phyloP scores from a whole-genome alignment of 2,329 filamentous ascomycete species.

The Septoria linicola region DNA sequence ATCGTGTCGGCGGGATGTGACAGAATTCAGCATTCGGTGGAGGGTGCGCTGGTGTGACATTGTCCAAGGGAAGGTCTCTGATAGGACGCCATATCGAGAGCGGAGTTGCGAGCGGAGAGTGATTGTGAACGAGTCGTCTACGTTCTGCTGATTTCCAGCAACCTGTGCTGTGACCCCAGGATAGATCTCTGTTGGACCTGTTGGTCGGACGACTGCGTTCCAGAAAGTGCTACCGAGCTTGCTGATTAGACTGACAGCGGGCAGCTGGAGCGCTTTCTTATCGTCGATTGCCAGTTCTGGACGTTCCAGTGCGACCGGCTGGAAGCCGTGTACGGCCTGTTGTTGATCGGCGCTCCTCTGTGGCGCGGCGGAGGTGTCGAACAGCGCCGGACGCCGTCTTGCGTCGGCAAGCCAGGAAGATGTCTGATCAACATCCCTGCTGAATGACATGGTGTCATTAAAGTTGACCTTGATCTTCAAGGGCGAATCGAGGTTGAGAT shows the following conservation, averaged over 20 bases:
- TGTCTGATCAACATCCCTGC: slow-evolving; percentile 8
- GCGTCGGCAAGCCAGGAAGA: slow-evolving; percentile 16
- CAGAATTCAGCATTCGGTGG: slow-evolving; percentile 40
- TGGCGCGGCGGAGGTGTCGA: slow-evolving; percentile 16
- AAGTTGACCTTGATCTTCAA: slow-evolving; percentile 39
- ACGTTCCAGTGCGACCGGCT: not conserved
- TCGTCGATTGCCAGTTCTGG: slow-evolving; percentile 4
- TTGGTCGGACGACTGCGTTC: slow-evolving; percentile 31
- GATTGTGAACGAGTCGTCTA: slow-evolving; percentile 19
- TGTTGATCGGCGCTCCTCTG: not conserved
- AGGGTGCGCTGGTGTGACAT: slow-evolving; percentile 40
- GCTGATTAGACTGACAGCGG: slow-evolving; percentile 25
- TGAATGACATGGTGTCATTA: slow-evolving; percentile 31
- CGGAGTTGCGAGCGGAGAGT: slow-evolving; percentile 33
- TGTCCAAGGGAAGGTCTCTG: slow-evolving; percentile 36
- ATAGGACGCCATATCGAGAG: slow-evolving; percentile 38
- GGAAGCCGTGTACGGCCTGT: not conserved
- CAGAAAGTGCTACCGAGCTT: slow-evolving; percentile 33
- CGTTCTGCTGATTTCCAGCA: not conserved
- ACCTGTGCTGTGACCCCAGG: not conserved
- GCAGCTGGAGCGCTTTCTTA: not conserved
- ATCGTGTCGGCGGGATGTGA: slow-evolving; percentile 27
- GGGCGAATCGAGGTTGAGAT: slow-evolving; percentile 39
- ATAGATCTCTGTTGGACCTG: slow-evolving; percentile 23
- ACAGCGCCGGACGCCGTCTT: slow-evolving; percentile 28